Percentiles rank a stretch among this genome's conserved stretches.
Conservation (phyloP, 352 stramenopile genomes). For the Globisporangium spinosum region DNA sequence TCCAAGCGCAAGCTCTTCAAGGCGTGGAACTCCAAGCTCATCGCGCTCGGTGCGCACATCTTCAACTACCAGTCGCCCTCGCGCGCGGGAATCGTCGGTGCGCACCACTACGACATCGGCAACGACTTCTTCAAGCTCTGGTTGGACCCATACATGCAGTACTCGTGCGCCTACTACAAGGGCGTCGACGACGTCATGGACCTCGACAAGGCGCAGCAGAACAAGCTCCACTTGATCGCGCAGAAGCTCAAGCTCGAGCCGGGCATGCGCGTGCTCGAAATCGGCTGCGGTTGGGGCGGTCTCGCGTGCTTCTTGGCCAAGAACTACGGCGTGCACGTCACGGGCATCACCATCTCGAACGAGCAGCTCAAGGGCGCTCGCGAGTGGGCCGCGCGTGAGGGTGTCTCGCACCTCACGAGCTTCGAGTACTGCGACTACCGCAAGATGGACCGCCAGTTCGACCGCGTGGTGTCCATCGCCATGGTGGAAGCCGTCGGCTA, state of each 20-base stretch:
- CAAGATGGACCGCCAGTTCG: slow-evolving; percentile 84
- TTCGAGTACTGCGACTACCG: slow-evolving; percentile 91
- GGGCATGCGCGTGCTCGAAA: slow-evolving; percentile 85
- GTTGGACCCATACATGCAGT: slow-evolving; percentile 86
- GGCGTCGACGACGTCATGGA: slow-evolving; percentile 61
- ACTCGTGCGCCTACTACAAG: slow-evolving; percentile 87
- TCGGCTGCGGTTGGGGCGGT: slow-evolving; percentile 87
- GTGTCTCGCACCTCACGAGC: slow-evolving; percentile 80
- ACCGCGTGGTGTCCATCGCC: slow-evolving; percentile 85
- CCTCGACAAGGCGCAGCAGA: slow-evolving; percentile 78
- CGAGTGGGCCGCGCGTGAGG: slow-evolving; percentile 71
- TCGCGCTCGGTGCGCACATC: slow-evolving; percentile 64
- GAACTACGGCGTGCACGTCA: slow-evolving; percentile 84
- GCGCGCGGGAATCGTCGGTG: slow-evolving; percentile 75
- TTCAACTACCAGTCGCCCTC: slow-evolving; percentile 89
- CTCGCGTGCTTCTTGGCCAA: slow-evolving; percentile 87
- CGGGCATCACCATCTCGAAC: slow-evolving; percentile 88
- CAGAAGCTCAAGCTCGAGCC: slow-evolving; percentile 84
- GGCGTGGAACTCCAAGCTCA: slow-evolving; percentile 83
- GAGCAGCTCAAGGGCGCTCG: slow-evolving; percentile 87
- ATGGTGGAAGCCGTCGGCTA: slow-evolving; percentile 89
- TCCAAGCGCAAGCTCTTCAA: slow-evolving; percentile 85
- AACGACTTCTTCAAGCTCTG: slow-evolving; percentile 90
- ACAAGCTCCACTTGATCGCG: slow-evolving; percentile 87
- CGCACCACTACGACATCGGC: slow-evolving; percentile 85